Conservation (phyloP, 345 rosid species). For the Clausena lansium region DNA sequence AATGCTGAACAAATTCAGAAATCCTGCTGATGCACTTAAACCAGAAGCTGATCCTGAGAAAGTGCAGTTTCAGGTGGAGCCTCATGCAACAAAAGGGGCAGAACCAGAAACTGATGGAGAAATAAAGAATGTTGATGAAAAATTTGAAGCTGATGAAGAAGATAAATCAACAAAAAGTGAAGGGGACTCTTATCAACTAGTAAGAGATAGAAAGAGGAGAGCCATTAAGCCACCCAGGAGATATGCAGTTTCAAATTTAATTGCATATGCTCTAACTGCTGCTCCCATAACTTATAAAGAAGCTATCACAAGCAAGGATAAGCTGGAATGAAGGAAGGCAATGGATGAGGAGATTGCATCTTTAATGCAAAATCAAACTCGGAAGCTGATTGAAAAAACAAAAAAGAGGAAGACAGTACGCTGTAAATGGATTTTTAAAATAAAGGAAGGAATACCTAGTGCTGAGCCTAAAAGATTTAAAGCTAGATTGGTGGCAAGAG, state of each 20-base stretch:
- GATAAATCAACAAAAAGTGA: too few relatives aligned
- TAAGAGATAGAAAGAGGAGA: neutral
- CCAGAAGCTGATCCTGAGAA: neutral
- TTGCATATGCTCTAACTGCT: too few relatives aligned
- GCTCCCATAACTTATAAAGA: neutral
- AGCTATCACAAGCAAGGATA: too few relatives aligned
- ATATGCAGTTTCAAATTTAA: too few relatives aligned
- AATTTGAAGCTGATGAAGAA: neutral
- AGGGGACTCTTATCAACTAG: too few relatives aligned
- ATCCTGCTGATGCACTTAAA: neutral
- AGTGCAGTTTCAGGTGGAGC: neutral
- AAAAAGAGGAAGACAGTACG: fast-evolving
- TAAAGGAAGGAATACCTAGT: fast-evolving
- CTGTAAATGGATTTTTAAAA: neutral
- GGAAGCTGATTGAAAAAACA: neutral
- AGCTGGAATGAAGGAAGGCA: fast-evolving
- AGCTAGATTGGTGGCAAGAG: neutral
- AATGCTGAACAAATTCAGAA: neutral
- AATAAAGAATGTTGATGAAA: neutral
- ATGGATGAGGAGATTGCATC: neutral
- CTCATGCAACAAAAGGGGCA: fast-evolving
- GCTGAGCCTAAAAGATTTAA: neutral
- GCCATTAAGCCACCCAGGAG: neutral
- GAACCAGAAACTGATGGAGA: fast-evolving
- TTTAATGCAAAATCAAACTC: neutral